These are phyloP conservation scores for Rhizopogon roseolus DNA, from an alignment of 768 basidiomycete genomes.

Conservation along the genomic window DNA sequence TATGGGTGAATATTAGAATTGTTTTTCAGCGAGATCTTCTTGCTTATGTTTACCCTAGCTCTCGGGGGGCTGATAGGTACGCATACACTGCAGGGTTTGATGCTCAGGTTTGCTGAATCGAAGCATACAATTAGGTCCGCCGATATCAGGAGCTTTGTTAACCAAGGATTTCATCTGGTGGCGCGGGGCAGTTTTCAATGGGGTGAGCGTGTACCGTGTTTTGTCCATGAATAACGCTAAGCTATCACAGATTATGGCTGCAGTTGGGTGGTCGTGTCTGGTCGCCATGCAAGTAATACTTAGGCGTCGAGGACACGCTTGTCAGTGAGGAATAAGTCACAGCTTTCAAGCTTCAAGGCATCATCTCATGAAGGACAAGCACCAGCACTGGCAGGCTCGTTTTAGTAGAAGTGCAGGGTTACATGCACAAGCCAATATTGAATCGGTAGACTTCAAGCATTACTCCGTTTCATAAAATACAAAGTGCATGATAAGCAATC, in stretches of 20 bases:
- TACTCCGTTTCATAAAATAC: constrained; percentile 1
- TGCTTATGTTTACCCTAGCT: constrained; percentile 5
- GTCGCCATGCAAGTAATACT: constrained; percentile 22
- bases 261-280: constrained; percentile 21
- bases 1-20: constrained; percentile 31
- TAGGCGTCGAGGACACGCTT: constrained; percentile 2
- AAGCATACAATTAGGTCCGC: constrained; percentile 49
- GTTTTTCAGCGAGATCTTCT: neutral
- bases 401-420: no score
- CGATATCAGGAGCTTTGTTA: constrained; percentile 54
- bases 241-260: constrained; percentile 12
- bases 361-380: no score
- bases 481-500: neutral
- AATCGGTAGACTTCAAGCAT: neutral
- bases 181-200: constrained; percentile 51
- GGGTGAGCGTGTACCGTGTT: constrained; percentile 19
- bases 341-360: constrained; percentile 4
- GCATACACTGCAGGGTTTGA: neutral
- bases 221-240: neutral
- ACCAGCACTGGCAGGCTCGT: no score
- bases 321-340: neutral
- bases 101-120: constrained; percentile 18
- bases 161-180: constrained; percentile 51
- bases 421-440: neutral
- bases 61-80: constrained; percentile 18